Percentiles rank a stretch among this genome's conserved stretches.
Conservation (phyloP, 768 basidiomycete genomes). For the Mycena kentingensis region DNA sequence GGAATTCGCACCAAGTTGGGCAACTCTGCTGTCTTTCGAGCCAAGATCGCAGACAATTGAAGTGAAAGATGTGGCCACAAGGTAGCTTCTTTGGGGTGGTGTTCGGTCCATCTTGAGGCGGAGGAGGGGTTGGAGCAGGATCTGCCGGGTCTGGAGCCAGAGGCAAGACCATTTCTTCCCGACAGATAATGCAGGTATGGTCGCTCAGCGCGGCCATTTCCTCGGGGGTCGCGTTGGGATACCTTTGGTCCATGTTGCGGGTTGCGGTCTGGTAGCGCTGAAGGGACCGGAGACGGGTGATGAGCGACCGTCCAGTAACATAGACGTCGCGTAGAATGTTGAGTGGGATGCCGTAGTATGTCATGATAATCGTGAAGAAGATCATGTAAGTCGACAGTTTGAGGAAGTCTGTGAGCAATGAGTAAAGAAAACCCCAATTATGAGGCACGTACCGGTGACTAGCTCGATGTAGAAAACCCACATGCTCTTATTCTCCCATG, state of each 20-base stretch:
- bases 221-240: conserved; percentile 87
- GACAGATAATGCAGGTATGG: conserved; percentile 95
- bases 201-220: conserved; percentile 84
- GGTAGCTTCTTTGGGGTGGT: conserved; percentile 95
- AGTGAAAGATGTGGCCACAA: conserved; percentile 98
- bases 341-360: conserved; percentile 91
- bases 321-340: conserved; percentile 98
- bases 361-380: conserved; percentile 93
- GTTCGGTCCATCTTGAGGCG: conserved; percentile 71
- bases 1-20: conserved; percentile 83
- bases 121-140: conserved; percentile 30
- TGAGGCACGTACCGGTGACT: conserved; percentile 64
- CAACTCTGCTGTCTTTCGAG: conserved; percentile 98
- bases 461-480: conserved; percentile 95
- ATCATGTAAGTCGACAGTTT: conserved; percentile 90
- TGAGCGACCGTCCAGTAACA: conserved; percentile 90
- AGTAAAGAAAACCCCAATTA: conserved; percentile 9
- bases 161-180: conserved; percentile 84
- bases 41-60: conserved; percentile 96
- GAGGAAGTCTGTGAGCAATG: conserved; percentile 71
- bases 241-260: conserved; percentile 92
- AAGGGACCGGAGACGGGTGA: conserved; percentile 83
- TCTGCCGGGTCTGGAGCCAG: conserved; percentile 27
- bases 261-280: conserved; percentile 93
- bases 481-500: conserved; percentile 99